Conservation (phyloP, 768 basidiomycete genomes). For the Boletus vermiculosoides region DNA sequence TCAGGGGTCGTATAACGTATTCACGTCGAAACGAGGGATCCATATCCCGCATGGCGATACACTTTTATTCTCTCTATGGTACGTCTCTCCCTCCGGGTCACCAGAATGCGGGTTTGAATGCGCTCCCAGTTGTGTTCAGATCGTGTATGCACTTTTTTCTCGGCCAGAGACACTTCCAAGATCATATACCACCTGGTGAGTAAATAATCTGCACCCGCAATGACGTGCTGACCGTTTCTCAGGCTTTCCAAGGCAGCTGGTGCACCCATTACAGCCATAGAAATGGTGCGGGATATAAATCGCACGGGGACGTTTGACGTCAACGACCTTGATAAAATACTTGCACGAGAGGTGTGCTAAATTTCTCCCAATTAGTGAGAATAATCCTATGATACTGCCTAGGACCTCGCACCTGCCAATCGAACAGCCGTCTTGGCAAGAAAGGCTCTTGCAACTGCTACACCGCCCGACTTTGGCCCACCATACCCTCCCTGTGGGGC, state of each 20-base stretch:
- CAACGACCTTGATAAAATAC: conserved; percentile 53
- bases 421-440: conserved; percentile 45
- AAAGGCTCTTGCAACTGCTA: conserved; percentile 35
- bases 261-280: conserved; percentile 55
- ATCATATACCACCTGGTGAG: conserved; percentile 74
- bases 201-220: background rate
- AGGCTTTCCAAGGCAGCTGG: conserved; percentile 76
- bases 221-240: background rate
- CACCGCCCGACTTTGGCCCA: conserved; percentile 44
- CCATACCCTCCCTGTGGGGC: conserved; percentile 62
- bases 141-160: conserved; percentile 74
- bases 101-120: background rate
- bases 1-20: conserved; percentile 85
- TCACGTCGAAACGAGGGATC: conserved; percentile 63
- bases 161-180: conserved; percentile 82
- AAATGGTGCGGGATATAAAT: conserved; percentile 61
- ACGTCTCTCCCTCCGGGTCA: conserved; percentile 16
- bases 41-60: conserved; percentile 81
- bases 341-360: conserved; percentile 45
- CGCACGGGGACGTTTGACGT: conserved; percentile 56
- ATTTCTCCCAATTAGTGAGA: background rate
- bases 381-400: conserved; percentile 7
- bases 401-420: conserved; percentile 59
- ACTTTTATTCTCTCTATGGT: conserved; percentile 77
- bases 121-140: conserved; percentile 69